Evolutionary conservation across 257 asterid genomes (phyloP).

Genomic region (Thymus quinquecostatus): DNA sequence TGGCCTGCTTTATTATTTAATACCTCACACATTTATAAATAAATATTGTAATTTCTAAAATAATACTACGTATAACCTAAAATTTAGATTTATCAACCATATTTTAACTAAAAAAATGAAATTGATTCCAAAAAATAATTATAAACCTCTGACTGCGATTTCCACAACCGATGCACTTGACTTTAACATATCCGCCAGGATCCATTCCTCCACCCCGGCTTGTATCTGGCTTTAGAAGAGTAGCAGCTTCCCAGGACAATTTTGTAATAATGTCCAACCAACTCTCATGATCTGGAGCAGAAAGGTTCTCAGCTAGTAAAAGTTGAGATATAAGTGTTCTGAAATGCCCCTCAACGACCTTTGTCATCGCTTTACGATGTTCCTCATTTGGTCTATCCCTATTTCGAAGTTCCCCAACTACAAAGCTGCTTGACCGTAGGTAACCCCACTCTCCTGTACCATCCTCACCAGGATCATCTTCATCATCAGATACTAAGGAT

Average conservation of each 20-base stretch:
- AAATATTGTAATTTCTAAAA: no score
- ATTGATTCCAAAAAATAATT: neutral
- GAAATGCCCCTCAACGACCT: slow-evolving; percentile 64
- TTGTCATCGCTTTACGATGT: slow-evolving; percentile 66
- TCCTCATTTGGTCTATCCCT: slow-evolving; percentile 71
- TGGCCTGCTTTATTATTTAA: no score
- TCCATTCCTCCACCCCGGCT: slow-evolving; percentile 84
- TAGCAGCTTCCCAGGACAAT: slow-evolving; percentile 85
- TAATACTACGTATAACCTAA: no score
- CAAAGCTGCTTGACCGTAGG: slow-evolving; percentile 61
- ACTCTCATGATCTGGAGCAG: slow-evolving; percentile 50
- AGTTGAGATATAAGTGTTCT: slow-evolving; percentile 70
- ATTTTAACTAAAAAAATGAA: neutral
- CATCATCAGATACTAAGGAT: slow-evolving; percentile 51
- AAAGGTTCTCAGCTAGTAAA: slow-evolving; percentile 63
- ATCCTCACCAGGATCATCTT: slow-evolving; percentile 52
- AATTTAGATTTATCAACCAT: no score
- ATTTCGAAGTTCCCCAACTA: slow-evolving; percentile 55
- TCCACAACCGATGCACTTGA: slow-evolving; percentile 79
- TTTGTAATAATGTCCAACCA: slow-evolving; percentile 71
- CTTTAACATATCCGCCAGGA: slow-evolving; percentile 86
- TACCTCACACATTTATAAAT: no score
- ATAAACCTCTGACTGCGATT: slow-evolving; percentile 64
- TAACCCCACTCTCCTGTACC: slow-evolving; percentile 72
- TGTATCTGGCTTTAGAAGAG: slow-evolving; percentile 72